These are phyloP conservation scores for Dipteronia sinensis DNA, from an alignment of 345 rosid species.

Conservation along the genomic window DNA sequence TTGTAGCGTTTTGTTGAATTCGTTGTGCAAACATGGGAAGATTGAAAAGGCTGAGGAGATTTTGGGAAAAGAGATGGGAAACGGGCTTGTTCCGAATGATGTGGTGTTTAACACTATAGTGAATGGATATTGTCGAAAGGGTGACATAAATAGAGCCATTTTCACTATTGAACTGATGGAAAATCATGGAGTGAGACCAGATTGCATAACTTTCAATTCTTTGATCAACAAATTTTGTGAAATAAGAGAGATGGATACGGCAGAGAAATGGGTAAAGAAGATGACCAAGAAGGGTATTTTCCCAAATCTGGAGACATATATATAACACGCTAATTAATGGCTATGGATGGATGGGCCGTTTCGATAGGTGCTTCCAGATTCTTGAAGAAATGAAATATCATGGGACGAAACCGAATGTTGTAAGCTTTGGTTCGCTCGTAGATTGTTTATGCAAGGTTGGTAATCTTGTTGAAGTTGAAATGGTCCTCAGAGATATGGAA, in stretches of 20 bases:
- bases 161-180: slow-evolving; percentile 57
- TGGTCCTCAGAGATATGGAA: slow-evolving; percentile 60
- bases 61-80: slow-evolving; percentile 44
- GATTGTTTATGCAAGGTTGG: slow-evolving; percentile 68
- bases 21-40: slow-evolving; percentile 62
- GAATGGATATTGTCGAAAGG: slow-evolving; percentile 62
- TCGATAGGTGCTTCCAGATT: slow-evolving; percentile 65
- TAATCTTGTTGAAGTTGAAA: slow-evolving; percentile 76
- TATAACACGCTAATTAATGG: slow-evolving; percentile 70
- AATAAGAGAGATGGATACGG: slow-evolving; percentile 58
- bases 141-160: slow-evolving; percentile 53
- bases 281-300: slow-evolving; percentile 63
- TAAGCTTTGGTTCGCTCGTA: slow-evolving; percentile 72
- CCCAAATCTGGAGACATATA: slow-evolving; percentile 57
- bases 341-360: slow-evolving; percentile 56
- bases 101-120: slow-evolving; percentile 63
- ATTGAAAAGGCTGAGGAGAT: slow-evolving; percentile 66
- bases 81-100: slow-evolving; percentile 53
- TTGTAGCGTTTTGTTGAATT: slow-evolving; percentile 58
- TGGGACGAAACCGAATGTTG: slow-evolving; percentile 60
- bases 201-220: slow-evolving; percentile 59
- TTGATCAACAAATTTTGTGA: slow-evolving; percentile 62
- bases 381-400: slow-evolving; percentile 76
- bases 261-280: slow-evolving; percentile 58
- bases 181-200: slow-evolving; percentile 54